Conservation (phyloP, 2,329 filamentous ascomycete genomes). For the Drechslera avenae region DNA sequence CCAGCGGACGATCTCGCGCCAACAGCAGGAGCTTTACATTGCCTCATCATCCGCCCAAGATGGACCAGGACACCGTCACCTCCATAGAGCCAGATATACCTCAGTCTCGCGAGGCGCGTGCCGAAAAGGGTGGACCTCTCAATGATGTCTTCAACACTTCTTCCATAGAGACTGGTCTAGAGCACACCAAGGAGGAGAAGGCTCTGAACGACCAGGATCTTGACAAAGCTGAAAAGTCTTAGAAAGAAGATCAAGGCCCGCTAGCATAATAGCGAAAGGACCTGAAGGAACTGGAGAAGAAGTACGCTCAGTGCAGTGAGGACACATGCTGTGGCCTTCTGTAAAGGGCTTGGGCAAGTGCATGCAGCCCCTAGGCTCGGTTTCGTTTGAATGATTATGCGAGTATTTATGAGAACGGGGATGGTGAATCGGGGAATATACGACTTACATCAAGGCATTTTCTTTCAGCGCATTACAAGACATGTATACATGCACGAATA, state of each 20-base stretch:
- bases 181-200: conserved; percentile 12
- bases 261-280: neutral
- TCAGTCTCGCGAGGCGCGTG: conserved; percentile 40
- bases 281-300: too few relatives aligned
- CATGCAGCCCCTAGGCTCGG: too few relatives aligned
- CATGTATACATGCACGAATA: conserved; percentile 1
- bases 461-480: neutral
- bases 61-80: conserved; percentile 40
- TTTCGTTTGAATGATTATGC: too few relatives aligned
- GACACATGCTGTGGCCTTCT: too few relatives aligned
- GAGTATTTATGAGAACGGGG: too few relatives aligned
- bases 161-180: conserved; percentile 4
- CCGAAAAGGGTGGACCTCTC: conserved; percentile 31
- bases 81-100: conserved; percentile 40
- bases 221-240: neutral
- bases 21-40: conserved; percentile 17
- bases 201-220: conserved; percentile 1
- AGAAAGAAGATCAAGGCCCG: neutral
- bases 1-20: conserved; percentile 12
- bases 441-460: too few relatives aligned
- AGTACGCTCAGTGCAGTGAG: too few relatives aligned
- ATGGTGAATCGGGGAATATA: too few relatives aligned
- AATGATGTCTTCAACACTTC: conserved; percentile 20
- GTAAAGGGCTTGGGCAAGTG: too few relatives aligned
- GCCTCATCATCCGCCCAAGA: conserved; percentile 38